These are phyloP conservation scores for Eucalyptus curtisii DNA, from an alignment of 345 rosid species.

Conservation along the genomic window DNA sequence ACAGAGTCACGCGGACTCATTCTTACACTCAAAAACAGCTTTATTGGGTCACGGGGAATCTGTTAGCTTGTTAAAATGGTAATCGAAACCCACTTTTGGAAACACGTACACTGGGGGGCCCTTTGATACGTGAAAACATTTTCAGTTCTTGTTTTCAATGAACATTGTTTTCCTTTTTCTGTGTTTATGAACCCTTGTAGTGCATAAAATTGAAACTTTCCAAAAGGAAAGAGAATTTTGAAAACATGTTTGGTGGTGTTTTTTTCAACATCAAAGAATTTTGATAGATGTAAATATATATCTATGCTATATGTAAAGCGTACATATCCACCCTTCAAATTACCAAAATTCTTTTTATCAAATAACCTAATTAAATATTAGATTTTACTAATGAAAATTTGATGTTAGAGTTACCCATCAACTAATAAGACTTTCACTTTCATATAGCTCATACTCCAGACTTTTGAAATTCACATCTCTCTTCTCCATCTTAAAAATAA, in stretches of 20 bases:
- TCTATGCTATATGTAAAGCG: not conserved
- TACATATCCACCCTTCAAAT: not conserved
- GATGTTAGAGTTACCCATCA: not conserved
- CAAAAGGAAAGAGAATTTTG: not conserved
- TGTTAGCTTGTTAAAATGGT: not conserved
- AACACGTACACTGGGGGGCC: not conserved
- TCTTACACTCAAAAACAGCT: not conserved
- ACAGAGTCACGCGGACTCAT: not conserved
- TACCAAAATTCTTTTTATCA: not conserved
- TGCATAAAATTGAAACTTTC: not conserved
- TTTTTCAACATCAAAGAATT: not conserved
- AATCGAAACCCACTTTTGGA: not conserved
- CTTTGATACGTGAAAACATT: not conserved
- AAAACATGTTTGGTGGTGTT: not conserved
- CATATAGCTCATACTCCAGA: not conserved
- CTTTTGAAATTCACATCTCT: not conserved
- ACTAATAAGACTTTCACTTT: not conserved
- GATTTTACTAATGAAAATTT: not conserved
- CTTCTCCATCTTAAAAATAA: not conserved
- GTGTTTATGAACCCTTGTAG: not conserved
- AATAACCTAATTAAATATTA: not conserved
- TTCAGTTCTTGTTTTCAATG: not conserved
- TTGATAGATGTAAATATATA: not conserved
- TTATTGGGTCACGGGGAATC: not conserved
- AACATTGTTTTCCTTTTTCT: not conserved